Evolutionary conservation across 1,284 basidiomycete genomes (phyloP).

Genomic region (Trichosporon coremiiforme): DNA sequence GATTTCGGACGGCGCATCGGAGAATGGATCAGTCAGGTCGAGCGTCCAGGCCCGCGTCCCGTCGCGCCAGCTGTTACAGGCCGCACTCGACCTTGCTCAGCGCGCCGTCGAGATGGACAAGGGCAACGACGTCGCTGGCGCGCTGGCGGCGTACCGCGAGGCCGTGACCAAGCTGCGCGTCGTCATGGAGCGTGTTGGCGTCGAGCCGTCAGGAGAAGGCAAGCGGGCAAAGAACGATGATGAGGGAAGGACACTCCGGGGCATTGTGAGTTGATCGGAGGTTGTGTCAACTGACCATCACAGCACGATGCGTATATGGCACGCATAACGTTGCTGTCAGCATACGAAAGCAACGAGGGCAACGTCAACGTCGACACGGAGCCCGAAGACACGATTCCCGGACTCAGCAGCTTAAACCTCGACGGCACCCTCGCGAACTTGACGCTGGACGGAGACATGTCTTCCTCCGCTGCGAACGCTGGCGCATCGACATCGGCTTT

Average conservation of each 20-base stretch:
- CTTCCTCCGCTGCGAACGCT: neutral
- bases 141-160: constrained; percentile 53
- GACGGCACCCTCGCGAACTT: constrained; percentile 17
- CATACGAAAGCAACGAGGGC: constrained; percentile 37
- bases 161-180: constrained; percentile 52
- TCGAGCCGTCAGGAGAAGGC: constrained; percentile 32
- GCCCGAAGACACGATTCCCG: constrained; percentile 9
- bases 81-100: constrained; percentile 56
- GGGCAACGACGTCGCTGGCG: constrained; percentile 54
- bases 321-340: constrained; percentile 48
- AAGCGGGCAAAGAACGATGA: constrained; percentile 49
- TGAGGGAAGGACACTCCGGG: constrained; percentile 54
- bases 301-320: constrained; percentile 57
- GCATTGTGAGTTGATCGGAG: constrained; percentile 48
- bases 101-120: constrained; percentile 57
- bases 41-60: constrained; percentile 43
- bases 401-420: constrained; percentile 13
- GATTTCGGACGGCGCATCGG: constrained; percentile 24
- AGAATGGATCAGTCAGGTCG: constrained; percentile 25
- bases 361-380: constrained; percentile 10
- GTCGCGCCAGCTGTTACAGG: constrained; percentile 53
- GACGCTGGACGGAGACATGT: constrained; percentile 4
- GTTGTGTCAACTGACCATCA: neutral
- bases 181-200: constrained; percentile 57
- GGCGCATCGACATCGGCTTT: neutral